Conservation (phyloP, 228 moss, liverwort and hornwort genomes). For the Sphagnum magellanicum region DNA sequence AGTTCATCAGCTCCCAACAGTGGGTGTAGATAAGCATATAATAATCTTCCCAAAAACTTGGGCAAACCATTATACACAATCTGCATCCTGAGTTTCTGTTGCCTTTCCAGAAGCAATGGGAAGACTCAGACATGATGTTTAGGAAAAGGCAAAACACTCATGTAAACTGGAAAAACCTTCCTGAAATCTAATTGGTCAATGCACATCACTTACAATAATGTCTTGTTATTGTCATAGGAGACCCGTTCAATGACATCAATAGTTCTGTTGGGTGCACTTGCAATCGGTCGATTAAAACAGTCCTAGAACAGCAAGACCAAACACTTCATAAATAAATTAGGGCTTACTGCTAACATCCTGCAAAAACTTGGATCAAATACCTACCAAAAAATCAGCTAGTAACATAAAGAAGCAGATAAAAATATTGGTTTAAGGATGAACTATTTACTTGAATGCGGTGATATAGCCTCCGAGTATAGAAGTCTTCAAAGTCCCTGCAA, state of each 20-base stretch:
- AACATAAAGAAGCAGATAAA: background rate
- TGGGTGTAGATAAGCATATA: too few species aligned
- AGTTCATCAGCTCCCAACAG: too few species aligned
- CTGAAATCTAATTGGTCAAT: background rate
- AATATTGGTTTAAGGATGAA: background rate
- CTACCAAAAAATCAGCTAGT: background rate
- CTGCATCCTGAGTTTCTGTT: too few species aligned
- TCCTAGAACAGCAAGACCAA: slow-evolving; percentile 34
- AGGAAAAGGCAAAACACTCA: background rate
- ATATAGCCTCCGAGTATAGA: slow-evolving; percentile 79
- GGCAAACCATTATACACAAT: too few species aligned
- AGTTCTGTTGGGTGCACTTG: slow-evolving; percentile 78
- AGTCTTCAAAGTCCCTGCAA: slow-evolving; percentile 90
- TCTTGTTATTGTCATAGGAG: slow-evolving; percentile 63
- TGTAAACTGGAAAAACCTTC: background rate
- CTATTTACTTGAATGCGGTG: slow-evolving; percentile 57
- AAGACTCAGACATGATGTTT: too few species aligned
- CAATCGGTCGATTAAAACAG: slow-evolving; percentile 90
- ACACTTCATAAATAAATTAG: background rate
- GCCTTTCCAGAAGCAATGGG: too few species aligned
- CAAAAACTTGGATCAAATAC: background rate
- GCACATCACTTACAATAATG: slow-evolving; percentile 49
- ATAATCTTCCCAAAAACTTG: too few species aligned
- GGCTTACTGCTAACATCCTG: background rate
- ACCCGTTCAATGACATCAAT: slow-evolving; percentile 80